These are phyloP conservation scores for Pseudozyma sp. DNA, from an alignment of 1,284 basidiomycete genomes.

Conservation along the genomic window DNA sequence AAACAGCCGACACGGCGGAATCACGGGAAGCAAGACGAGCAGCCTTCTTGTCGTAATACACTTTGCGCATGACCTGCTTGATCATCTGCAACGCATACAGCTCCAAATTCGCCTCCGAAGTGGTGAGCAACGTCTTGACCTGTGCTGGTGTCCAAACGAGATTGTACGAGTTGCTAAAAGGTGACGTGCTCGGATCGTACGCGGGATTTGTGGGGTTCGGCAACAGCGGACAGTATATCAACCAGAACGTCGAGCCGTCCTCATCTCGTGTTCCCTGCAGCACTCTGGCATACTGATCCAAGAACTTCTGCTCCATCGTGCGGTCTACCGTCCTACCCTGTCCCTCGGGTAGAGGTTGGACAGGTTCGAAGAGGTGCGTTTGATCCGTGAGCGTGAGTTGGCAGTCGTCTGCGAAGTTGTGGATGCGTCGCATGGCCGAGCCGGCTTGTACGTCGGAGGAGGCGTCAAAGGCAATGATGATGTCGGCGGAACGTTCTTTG, in stretches of 20 bases:
- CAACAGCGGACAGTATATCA: conserved; percentile 63
- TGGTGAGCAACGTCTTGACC: conserved; percentile 53
- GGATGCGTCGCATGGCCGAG: conserved; percentile 56
- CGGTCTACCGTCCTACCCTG: conserved; percentile 9
- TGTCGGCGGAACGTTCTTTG: conserved; percentile 51
- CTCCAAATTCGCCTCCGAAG: conserved; percentile 55
- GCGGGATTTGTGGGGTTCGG: conserved; percentile 51
- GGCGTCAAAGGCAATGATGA: conserved; percentile 66
- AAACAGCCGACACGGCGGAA: not conserved
- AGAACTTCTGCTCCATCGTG: conserved; percentile 29
- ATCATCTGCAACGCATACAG: conserved; percentile 43
- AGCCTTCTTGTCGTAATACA: conserved; percentile 49
- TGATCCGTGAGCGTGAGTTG: conserved; percentile 32
- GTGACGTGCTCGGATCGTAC: conserved; percentile 58
- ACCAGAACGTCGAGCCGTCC: conserved; percentile 30
- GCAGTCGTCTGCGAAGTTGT: conserved; percentile 61
- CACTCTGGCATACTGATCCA: conserved; percentile 46
- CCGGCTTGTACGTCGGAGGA: conserved; percentile 65
- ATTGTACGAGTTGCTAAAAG: conserved; percentile 65
- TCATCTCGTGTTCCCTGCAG: conserved; percentile 20
- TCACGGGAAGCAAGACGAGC: conserved; percentile 6
- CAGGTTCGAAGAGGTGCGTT: conserved; percentile 19
- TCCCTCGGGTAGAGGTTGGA: not conserved
- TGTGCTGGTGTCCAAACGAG: conserved; percentile 64
- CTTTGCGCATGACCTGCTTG: conserved; percentile 31